phyloP scores from a whole-genome alignment of 2,329 filamentous ascomycete species.

The Diaporthe vexans region DNA sequence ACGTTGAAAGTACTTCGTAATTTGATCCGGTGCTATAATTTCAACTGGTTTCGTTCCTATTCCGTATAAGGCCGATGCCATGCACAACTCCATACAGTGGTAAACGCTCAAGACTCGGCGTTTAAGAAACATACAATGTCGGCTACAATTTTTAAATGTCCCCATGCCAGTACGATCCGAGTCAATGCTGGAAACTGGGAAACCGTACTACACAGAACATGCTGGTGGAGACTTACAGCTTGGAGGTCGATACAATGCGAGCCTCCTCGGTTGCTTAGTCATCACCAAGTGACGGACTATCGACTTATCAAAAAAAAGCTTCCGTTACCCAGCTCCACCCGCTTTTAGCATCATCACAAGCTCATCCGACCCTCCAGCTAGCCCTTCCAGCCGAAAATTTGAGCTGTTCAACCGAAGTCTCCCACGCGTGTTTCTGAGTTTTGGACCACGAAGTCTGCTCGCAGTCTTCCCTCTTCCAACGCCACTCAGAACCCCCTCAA shows the following conservation, averaged over 20 bases:
- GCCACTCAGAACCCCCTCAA: constrained; percentile 47
- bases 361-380: constrained; percentile 6
- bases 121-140: no score
- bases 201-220: neutral
- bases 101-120: no score
- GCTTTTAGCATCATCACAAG: constrained; percentile 33
- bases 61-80: no score
- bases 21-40: no score
- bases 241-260: no score
- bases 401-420: neutral
- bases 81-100: no score
- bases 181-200: no score
- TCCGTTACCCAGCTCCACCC: neutral
- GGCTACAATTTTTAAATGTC: no score
- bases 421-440: neutral
- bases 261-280: neutral
- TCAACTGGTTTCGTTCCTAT: no score
- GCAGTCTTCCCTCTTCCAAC: constrained; percentile 42
- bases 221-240: neutral
- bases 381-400: constrained; percentile 33
- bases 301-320: constrained; percentile 18
- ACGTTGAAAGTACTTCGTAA: no score
- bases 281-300: neutral
- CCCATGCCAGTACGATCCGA: no score
- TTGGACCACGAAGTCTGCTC: constrained; percentile 40